Conservation (phyloP, 257 asterid genomes). For the Ophiorrhiza pumila region DNA sequence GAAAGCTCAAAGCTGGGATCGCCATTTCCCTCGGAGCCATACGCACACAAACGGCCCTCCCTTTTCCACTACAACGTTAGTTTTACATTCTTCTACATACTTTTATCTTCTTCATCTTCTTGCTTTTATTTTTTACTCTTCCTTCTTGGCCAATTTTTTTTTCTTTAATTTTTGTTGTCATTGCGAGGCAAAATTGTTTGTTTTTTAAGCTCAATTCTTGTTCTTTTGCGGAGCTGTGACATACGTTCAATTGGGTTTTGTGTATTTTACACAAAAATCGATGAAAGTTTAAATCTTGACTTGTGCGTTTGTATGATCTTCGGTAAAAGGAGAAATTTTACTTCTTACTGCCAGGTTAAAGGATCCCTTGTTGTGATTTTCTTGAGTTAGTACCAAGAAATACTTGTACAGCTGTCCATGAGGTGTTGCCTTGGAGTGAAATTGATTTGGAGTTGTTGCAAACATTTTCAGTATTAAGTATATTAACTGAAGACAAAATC, state of each 20-base stretch:
- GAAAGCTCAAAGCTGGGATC: slow-evolving; percentile 34
- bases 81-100: background rate
- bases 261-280: slow-evolving; percentile 5
- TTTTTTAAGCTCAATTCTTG: background rate
- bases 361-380: slow-evolving; percentile 20
- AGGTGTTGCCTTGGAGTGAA: slow-evolving; percentile 14
- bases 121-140: background rate
- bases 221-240: background rate
- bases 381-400: slow-evolving; percentile 25
- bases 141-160: background rate
- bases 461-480: slow-evolving; percentile 4
- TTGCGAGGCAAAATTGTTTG: background rate
- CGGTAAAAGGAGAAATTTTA: slow-evolving; percentile 11
- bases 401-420: slow-evolving; percentile 32
- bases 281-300: slow-evolving; percentile 25
- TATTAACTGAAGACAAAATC: background rate
- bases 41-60: slow-evolving; percentile 27
- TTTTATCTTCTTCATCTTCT: background rate
- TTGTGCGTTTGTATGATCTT: slow-evolving; percentile 30
- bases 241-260: slow-evolving; percentile 7
- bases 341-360: slow-evolving; percentile 13
- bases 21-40: slow-evolving; percentile 25
- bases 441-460: background rate
- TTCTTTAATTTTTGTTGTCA: background rate
- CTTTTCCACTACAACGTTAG: slow-evolving; percentile 28